Conservation (phyloP, 345 rosid species). For the Hibiscus trionum region DNA sequence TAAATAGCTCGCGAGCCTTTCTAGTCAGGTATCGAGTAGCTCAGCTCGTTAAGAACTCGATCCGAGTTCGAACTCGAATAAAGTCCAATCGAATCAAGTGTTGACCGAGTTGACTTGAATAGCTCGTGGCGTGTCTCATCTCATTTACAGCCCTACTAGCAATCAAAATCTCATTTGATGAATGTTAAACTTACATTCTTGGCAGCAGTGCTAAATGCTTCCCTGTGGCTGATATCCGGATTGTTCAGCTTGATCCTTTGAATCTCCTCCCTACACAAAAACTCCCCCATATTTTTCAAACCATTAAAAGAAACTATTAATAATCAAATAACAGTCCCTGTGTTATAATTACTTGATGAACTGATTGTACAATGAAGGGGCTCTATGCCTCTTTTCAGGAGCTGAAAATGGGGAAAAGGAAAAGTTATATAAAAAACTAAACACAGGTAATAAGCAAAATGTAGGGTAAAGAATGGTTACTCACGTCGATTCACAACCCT, state of each 20-base stretch:
- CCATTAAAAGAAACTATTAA: background rate
- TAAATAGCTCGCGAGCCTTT: no score
- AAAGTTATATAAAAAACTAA: background rate
- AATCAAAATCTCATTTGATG: background rate
- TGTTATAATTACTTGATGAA: conserved; percentile 14
- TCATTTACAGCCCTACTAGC: no score
- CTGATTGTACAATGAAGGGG: conserved; percentile 21
- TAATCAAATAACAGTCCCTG: background rate
- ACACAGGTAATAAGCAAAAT: background rate
- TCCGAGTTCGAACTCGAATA: no score
- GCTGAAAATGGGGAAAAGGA: background rate
- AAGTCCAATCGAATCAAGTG: no score
- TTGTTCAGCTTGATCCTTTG: conserved; percentile 59
- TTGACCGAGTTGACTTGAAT: no score
- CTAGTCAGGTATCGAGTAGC: no score
- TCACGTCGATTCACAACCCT: conserved; percentile 19
- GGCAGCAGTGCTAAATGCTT: conserved; percentile 66
- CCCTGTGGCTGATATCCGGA: conserved; percentile 57
- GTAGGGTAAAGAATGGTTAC: background rate
- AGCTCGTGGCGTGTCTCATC: no score
- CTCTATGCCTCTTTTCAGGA: conserved; percentile 20
- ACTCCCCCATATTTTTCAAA: background rate
- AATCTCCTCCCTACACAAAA: conserved; percentile 45
- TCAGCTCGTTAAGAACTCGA: no score
- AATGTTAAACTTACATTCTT: conserved; percentile 38